Percentiles rank a stretch among this genome's conserved stretches.
These are phyloP conservation scores for Cenococcum geophilum DNA, from an alignment of 495 filamentous ascomycete genomes.

Conservation along the genomic window DNA sequence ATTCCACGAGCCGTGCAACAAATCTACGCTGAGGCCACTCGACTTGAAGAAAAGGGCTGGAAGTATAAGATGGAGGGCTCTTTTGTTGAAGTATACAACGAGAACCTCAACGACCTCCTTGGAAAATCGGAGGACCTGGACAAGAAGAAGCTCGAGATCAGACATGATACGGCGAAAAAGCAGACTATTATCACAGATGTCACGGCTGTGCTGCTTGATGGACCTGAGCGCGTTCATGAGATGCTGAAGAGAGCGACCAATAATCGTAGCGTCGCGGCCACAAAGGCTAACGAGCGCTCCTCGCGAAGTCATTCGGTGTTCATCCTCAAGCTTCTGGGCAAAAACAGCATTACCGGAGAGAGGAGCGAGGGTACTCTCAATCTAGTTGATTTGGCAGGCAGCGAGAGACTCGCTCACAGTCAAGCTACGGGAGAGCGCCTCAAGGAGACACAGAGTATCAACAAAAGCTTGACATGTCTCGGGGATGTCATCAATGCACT, in stretches of 20 bases:
- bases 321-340: conserved; percentile 80
- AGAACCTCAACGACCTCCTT: conserved; percentile 89
- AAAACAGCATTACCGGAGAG: conserved; percentile 74
- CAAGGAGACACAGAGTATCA: conserved; percentile 96
- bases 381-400: conserved; percentile 90
- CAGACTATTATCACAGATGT: conserved; percentile 83
- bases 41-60: conserved; percentile 87
- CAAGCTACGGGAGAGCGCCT: conserved; percentile 76
- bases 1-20: conserved; percentile 89
- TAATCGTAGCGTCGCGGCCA: conserved; percentile 89
- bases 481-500: conserved; percentile 92
- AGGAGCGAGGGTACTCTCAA: conserved; percentile 90
- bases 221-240: conserved; percentile 65
- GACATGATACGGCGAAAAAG: conserved; percentile 72
- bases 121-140: conserved; percentile 68
- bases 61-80: conserved; percentile 87
- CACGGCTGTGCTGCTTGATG: conserved; percentile 70
- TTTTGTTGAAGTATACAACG: conserved; percentile 99
- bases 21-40: conserved; percentile 80
- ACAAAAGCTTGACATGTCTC: conserved; percentile 82
- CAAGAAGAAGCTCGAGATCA: conserved; percentile 87
- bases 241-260: conserved; percentile 71
- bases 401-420: conserved; percentile 81
- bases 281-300: conserved; percentile 90
- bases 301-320: conserved; percentile 95